phyloP scores from a whole-genome alignment of 768 basidiomycete genomes.

The Tulasnella sp. region DNA sequence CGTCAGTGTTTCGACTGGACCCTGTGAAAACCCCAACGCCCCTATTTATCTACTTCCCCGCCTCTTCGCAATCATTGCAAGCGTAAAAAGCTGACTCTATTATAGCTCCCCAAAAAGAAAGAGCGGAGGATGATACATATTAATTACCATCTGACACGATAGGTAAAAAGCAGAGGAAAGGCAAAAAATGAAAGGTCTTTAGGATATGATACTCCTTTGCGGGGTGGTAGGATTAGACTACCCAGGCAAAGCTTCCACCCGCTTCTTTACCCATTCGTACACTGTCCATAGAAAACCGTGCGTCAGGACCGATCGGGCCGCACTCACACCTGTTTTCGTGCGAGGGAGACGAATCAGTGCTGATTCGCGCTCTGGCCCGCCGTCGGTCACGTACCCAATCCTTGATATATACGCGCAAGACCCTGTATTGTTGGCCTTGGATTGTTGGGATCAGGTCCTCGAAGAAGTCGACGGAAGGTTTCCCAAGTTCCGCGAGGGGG shows the following conservation, averaged over 20 bases:
- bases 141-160: background rate
- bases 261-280: constrained; percentile 58
- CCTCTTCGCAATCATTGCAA: background rate
- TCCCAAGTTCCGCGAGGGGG: constrained; percentile 69
- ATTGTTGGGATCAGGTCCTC: constrained; percentile 79
- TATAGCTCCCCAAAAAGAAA: background rate
- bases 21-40: constrained; percentile 11
- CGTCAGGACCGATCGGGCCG: constrained; percentile 87
- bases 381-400: constrained; percentile 58
- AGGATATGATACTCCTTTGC: background rate
- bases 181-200: background rate
- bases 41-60: constrained; percentile 12
- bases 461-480: constrained; percentile 76
- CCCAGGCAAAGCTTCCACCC: constrained; percentile 42
- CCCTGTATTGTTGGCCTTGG: constrained; percentile 71
- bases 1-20: constrained; percentile 28
- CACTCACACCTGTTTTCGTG: constrained; percentile 62
- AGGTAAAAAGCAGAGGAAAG: background rate
- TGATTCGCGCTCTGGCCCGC: background rate
- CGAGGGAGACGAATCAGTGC: background rate
- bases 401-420: constrained; percentile 84
- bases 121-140: background rate
- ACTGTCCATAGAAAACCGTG: constrained; percentile 94
- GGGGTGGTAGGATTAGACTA: background rate
- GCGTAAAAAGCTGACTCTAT: background rate